phyloP scores from a whole-genome alignment of 306 rosid species.

The Acacia acuminata region DNA sequence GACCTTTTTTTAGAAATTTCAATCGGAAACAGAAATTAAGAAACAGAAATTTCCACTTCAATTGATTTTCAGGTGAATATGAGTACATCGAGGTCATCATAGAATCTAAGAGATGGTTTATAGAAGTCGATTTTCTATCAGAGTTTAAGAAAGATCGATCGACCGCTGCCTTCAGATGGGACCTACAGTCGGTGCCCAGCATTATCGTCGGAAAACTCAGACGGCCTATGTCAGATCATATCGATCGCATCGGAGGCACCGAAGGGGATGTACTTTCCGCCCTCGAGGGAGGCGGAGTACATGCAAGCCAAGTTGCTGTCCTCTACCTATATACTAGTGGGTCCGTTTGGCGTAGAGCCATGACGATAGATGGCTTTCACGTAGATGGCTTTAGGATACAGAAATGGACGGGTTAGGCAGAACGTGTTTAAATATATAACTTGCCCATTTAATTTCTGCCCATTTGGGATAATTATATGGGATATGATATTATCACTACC shows the following conservation, averaged over 20 bases:
- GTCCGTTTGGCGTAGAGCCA: no score
- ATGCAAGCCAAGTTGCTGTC: conserved; percentile 40
- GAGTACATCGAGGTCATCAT: conserved; percentile 80
- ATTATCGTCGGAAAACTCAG: conserved; percentile 78
- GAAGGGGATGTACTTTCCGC: no score
- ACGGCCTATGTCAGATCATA: conserved; percentile 69
- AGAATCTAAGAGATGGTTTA: conserved; percentile 69
- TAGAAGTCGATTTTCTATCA: conserved; percentile 86
- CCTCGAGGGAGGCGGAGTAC: no score
- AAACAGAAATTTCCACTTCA: conserved; percentile 9
- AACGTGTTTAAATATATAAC: no score
- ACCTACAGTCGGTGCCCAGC: conserved; percentile 78
- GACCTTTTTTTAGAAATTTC: background rate
- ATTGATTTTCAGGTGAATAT: conserved; percentile 72
- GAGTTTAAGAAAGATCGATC: conserved; percentile 30
- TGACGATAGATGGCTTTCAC: no score
- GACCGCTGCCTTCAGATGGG: conserved; percentile 76
- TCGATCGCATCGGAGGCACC: no score
- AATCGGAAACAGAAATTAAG: background rate
- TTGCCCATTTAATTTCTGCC: no score
- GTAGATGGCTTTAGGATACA: no score
- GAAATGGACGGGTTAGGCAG: no score
- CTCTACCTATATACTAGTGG: conserved; percentile 44
- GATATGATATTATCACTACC: no score
- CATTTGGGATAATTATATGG: no score